Base-by-base conservation (phyloP, 1,284 basidiomycete species). In the Ustilago trichophora region DNA sequence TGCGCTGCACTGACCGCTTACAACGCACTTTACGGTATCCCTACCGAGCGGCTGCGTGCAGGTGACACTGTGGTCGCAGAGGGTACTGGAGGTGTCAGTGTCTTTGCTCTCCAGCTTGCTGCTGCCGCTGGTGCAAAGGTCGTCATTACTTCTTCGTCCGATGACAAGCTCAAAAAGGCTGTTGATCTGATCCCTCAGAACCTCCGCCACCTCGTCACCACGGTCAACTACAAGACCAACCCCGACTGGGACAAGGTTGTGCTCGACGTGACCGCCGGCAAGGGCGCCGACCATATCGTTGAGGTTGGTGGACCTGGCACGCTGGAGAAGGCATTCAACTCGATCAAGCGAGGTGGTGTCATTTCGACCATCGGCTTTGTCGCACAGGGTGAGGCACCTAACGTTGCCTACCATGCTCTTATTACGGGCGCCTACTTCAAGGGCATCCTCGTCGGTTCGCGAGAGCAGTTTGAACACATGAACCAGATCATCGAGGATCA, bases 51-150 rank as follows among this genome's bases (percentile, higher is more conserved):
- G 22, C 67, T 86, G 83, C 72, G 78, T 51, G 69, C 83, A 0
- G 83, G 83, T 10, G 71, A 83, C 54, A 83, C 82, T n/a, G 85
- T 88, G 27, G 82, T 88, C 15, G 83, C 86, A 10, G 82, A 86
- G 18, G 87, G 87, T 7, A 87, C 86, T 1, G 87, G 87, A 4
- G 87, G 87, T 31, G 87, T 88, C 13, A 87, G 86, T 3, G 84
- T 86, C 85, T 85, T 70, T 85, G 80, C 22, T 72, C 82, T 83
- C 40, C 87, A 88, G 75, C 82, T 89, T 36, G 87, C 87, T 0
- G 81, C 85, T 16, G 86, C 85, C 0, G 83, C 85, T 0, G 87
- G 88, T 12, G 87, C 87, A 3, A 84, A 78, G 4, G 86, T 87
- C 16, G 87, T 89, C 55, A 83, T 84, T 19, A 88, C 87, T 0